Base-by-base conservation (phyloP, 2,329 filamentous ascomycete genomes). In the Arthroderma sp. region DNA sequence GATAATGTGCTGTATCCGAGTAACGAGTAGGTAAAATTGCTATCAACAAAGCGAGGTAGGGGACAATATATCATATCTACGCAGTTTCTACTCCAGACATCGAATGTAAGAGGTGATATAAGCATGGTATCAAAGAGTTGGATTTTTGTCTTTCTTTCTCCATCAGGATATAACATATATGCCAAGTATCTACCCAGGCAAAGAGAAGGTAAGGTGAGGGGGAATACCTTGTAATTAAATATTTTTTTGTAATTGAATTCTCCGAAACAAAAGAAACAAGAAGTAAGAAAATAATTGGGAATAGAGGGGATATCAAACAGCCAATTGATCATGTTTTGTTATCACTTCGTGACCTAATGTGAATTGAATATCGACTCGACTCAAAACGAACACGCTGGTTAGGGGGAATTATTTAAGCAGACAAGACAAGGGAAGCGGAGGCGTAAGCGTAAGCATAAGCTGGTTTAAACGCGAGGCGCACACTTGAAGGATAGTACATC, bases 1-100 rank as follows among this genome's bases (percentile, higher is more conserved):
- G 78, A 78, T 35, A 76, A 78, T 69, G 83, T 89, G 33, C 70
- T 70, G 55, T 90, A 90, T 70, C 83, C 84, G 19, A 88, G 85
- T 73, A 89, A 89, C 70, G 83, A 85, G 56, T 62, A 61, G 54
- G 19, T 3, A 23, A 31, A 31, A 9, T 25, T 9, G 17, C 23
- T 3, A 11, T 13, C 13, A 37, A 43, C 39, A 3, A 31, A 7
- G n/a, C 39, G 4, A 4, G 39, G 3, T 15, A 15, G 13, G 13
- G 35, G 13, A 3, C 35, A 13, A 19, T 4, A 31, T 31, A 31
- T 31, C 3, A 7, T 31, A 31, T 31, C n/a, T 43, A 37, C 39
- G 15, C 1, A 4, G 39, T 43, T 19, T 21, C 3, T 43, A 43
- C 39, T 21, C 28, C 28, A 7, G 28, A 4, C 28, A 31, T 31